Base-by-base conservation (phyloP, 768 basidiomycete genomes). In the Lentinula sp. region DNA sequence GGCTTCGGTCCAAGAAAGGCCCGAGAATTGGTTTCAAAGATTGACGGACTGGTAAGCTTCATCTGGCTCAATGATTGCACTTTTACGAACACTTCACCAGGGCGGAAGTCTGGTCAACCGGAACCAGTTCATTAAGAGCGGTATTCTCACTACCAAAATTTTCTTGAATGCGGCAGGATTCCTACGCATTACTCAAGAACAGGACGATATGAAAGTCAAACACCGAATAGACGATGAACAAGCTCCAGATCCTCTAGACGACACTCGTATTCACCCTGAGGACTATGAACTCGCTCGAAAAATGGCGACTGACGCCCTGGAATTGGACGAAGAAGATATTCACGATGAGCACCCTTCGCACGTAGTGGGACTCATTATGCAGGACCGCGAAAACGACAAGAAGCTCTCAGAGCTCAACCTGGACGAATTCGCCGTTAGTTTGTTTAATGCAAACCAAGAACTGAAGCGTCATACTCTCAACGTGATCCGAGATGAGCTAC, bases 211-310 rank as follows among this genome's bases (percentile, higher is more conserved):
- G n/a, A 79, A 81, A 41, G 79, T 81, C 54, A 73, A 75, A 35
- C 61, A 51, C 62, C 85, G 88, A 36, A 84, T 85, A 50, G 82
- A 85, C 59, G 82, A 85, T 42, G 89, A 91, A 49, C 80, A 85
- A 59, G 84, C 83, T 39, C 83, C 88, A 8, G 97, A 99, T 72
- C 93, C 95, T 4, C 79, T 99, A 57, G 97, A 99, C 69, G 87
- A 87, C 68, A 98, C 95, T 41, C 91, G 97, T 18, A 93, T 99
- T 57, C 97, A 99, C 69, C 93, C 93, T 6, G 93, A 96, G 71
- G 97, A 99, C 74, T 99, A 98, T 69, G 95, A 98, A 65, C 81
- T 98, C 42, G 96, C 97, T 3, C 87, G 93, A 39, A 98, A 98
- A 78, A 97, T 99, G 95, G 96, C 96, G 41, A 91, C 93, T 18